Evolutionary conservation across 441 rosid species (phyloP), one percentile per base, ranked within the genome.

Genomic region (Gossypium gossypioides): DNA sequence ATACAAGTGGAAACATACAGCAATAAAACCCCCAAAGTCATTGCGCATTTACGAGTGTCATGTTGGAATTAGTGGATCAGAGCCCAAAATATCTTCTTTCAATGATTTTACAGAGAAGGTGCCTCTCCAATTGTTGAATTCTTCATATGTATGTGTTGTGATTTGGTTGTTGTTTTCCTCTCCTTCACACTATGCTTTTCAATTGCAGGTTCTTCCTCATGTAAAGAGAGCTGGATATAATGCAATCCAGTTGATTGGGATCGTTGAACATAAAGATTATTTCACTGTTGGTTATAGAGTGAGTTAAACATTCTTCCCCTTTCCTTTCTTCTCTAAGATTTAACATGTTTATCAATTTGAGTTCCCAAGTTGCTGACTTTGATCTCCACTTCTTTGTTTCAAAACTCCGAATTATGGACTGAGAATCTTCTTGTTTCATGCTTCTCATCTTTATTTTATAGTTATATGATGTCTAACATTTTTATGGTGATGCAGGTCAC

Each of bases 21-120:
- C 58, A 52, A 96, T 92, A 10, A 69, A 84, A 71, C 81, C 74
- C 78, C 97, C 96, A 63, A 86, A 80, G 80, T 90, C 97, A 65
- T 84, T 94, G 76, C 93, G 97, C 19, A 92, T 90, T 79, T 94
- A 94, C 54, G 99, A 94, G 80, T 92, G 99, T 77, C 97, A 92
- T 78, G 85, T 92, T 85, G 99, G 99, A 50, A 94, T 94, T 66
- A 89, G 99, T 87, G 94, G 99, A 73, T 82, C 89, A 69, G 91
- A 90, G 76, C 87, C 89, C 67, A 90, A 85, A 84, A 74, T 94
- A 81, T 82, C 97, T 73, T 87, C 90, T 74, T 94, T 90, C 76
- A 78, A 58, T 73, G 96, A 94, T 71, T 94, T 92, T 84, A 92
- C 81, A 0, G 83, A 84, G 82, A 92, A 87, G 88, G 99, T 93